These are phyloP conservation scores for Solanum medicagineum DNA, from an alignment of 257 asterid genomes.

Conservation along the genomic window DNA sequence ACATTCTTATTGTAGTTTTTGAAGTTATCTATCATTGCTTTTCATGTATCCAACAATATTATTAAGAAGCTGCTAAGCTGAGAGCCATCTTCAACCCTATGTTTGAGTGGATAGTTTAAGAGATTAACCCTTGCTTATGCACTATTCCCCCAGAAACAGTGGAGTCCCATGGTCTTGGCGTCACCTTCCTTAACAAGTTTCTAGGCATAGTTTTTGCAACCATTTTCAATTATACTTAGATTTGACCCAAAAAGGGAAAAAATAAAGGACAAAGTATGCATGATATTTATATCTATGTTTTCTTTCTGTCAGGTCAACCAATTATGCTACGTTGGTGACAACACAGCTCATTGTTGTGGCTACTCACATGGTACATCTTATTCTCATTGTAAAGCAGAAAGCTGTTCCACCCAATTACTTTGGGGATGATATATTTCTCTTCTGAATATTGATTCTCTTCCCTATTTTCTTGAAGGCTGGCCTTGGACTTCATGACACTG, in stretches of 20 bases:
- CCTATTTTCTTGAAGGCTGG: slow-evolving; percentile 57
- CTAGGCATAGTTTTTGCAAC: background rate
- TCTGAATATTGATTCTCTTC: slow-evolving; percentile 15
- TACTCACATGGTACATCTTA: slow-evolving; percentile 64
- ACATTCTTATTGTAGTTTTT: background rate
- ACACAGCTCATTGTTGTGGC: slow-evolving; percentile 78
- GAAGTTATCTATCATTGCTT: background rate
- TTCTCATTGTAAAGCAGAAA: background rate
- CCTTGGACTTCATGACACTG: slow-evolving; percentile 83
- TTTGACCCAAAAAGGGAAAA: background rate
- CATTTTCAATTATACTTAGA: background rate
- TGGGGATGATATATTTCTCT: background rate
- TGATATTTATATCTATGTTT: background rate
- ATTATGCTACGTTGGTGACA: slow-evolving; percentile 84
- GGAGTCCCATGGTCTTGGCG: background rate
- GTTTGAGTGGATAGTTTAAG: background rate
- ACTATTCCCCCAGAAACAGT: background rate
- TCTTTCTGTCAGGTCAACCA: slow-evolving; percentile 63
- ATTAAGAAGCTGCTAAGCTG: background rate
- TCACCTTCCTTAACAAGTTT: background rate
- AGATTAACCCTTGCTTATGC: background rate
- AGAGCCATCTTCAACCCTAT: background rate
- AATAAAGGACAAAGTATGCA: background rate
- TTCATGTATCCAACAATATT: background rate
- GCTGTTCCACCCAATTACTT: background rate